phyloP scores from a whole-genome alignment of 2,329 filamentous ascomycete species.

The Myrmaecium sp. region DNA sequence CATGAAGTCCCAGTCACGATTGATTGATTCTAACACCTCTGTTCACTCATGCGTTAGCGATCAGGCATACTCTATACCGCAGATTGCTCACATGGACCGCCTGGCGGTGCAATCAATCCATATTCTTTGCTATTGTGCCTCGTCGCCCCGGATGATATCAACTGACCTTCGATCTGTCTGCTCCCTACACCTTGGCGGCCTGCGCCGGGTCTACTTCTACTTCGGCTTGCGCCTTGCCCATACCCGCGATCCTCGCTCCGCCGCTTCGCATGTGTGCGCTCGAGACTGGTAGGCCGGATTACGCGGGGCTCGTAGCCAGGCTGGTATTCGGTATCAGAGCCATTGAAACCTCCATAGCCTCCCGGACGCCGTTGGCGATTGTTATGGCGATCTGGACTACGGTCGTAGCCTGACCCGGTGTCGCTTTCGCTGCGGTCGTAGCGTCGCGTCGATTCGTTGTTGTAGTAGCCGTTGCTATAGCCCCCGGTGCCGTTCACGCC shows the following conservation, averaged over 20 bases:
- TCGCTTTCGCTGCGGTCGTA: constrained; percentile 16
- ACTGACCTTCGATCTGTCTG: constrained; percentile 20
- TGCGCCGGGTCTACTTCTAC: constrained; percentile 1
- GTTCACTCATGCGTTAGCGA: constrained; percentile 4
- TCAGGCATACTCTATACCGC: not conserved
- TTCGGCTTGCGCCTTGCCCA: constrained; percentile 1
- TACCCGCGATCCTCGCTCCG: constrained; percentile 27
- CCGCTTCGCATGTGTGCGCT: constrained; percentile 23
- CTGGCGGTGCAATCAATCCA: not conserved
- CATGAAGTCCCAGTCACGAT: constrained; percentile 84
- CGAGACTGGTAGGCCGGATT: constrained; percentile 22
- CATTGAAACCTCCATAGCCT: constrained; percentile 20
- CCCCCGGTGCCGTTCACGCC: constrained; percentile 16
- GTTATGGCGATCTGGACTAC: constrained; percentile 2
- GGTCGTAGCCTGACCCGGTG: constrained; percentile 9
- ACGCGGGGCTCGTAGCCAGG: constrained; percentile 11
- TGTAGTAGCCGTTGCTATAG: constrained; percentile 21
- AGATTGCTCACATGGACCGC: not conserved
- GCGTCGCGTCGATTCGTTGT: constrained; percentile 14
- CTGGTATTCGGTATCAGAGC: constrained; percentile 6
- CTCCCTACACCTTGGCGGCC: constrained; percentile 6
- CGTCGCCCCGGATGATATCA: not conserved
- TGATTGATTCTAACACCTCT: constrained; percentile 65
- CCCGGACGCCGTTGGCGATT: constrained; percentile 18
- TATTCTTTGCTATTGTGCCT: not conserved